A percentile compares a stretch with the other conserved stretches of the same genome.
Conservation (phyloP, 1,284 basidiomycete species). For the Ganoderma lucidum region DNA sequence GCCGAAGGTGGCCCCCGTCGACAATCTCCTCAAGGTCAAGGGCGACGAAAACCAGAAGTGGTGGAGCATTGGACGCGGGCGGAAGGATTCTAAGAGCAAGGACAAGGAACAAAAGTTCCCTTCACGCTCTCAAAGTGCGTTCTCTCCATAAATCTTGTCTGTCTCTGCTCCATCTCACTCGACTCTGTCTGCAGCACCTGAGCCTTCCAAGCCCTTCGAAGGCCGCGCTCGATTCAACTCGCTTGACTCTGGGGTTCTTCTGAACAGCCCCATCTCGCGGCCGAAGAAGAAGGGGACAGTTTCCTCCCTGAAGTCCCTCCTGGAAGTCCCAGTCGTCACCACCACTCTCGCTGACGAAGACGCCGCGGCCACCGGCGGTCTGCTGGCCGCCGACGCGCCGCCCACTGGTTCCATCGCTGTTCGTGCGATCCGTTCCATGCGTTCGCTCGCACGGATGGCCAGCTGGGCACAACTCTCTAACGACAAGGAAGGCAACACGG, state of each 20-base stretch:
- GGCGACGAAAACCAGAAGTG: slow-evolving; percentile 72
- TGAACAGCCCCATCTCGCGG: slow-evolving; percentile 41
- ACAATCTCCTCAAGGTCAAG: slow-evolving; percentile 55
- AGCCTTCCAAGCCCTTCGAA: slow-evolving; percentile 48
- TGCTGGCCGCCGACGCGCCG: slow-evolving; percentile 44
- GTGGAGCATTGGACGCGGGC: slow-evolving; percentile 79
- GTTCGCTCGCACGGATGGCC: slow-evolving; percentile 73
- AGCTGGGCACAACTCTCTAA: slow-evolving; percentile 69
- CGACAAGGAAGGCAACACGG: slow-evolving; percentile 45
- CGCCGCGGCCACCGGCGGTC: slow-evolving; percentile 45
- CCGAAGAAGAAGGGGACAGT: slow-evolving; percentile 30
- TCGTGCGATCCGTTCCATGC: slow-evolving; percentile 77
- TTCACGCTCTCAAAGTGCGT: slow-evolving; percentile 55
- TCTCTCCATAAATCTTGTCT: slow-evolving; percentile 1
- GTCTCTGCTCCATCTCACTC: neutral
- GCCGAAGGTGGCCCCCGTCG: slow-evolving; percentile 33
- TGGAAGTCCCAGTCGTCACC: slow-evolving; percentile 8
- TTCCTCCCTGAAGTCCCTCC: slow-evolving; percentile 25
- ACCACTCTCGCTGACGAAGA: slow-evolving; percentile 21
- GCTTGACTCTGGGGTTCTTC: slow-evolving; percentile 64
- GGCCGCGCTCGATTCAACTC: slow-evolving; percentile 66
- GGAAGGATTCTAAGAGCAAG: slow-evolving; percentile 65
- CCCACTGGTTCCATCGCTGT: slow-evolving; percentile 71
- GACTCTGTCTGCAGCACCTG: slow-evolving; percentile 48
- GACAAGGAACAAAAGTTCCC: slow-evolving; percentile 51